A percentile compares a stretch with the other conserved stretches of the same genome.
Conservation (phyloP, 2,329 filamentous ascomycete species). For the Neobulgaria alba region DNA sequence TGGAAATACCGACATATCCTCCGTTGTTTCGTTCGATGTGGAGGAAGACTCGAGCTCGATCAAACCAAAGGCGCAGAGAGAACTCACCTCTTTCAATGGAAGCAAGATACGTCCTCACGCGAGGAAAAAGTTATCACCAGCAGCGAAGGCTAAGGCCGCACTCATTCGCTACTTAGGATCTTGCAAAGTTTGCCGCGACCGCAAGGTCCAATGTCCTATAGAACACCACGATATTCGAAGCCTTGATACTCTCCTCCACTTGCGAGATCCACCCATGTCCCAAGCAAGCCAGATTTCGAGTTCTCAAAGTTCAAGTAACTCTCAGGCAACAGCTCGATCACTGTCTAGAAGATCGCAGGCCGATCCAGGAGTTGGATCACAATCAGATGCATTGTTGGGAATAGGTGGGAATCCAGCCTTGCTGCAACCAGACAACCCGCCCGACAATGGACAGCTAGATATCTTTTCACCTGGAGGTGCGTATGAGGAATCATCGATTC, state of each 20-base stretch:
- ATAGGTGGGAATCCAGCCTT: constrained; percentile 12
- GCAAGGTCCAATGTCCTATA: constrained; percentile 24
- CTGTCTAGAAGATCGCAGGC: neutral
- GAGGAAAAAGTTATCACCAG: constrained; percentile 17
- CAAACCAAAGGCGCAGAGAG: constrained; percentile 4
- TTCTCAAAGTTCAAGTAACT: constrained; percentile 9
- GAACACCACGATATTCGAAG: constrained; percentile 24
- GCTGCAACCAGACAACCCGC: neutral
- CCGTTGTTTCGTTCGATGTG: constrained; percentile 23
- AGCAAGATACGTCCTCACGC: constrained; percentile 15
- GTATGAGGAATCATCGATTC: constrained; percentile 6
- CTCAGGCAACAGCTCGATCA: constrained; percentile 1
- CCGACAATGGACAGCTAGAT: constrained; percentile 7
- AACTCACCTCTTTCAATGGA: constrained; percentile 20
- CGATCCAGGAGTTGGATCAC: neutral
- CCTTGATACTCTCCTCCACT: constrained; percentile 15
- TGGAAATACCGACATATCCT: constrained; percentile 19
- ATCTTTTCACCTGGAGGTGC: constrained; percentile 12
- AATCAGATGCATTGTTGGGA: constrained; percentile 14
- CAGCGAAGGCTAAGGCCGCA: constrained; percentile 22
- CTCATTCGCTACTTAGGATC: constrained; percentile 23
- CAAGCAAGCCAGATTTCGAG: constrained; percentile 3
- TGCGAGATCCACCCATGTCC: constrained; percentile 2
- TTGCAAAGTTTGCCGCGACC: constrained; percentile 17
- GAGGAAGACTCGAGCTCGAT: constrained; percentile 15